Conservation (phyloP, 2,329 filamentous ascomycete species). For the Escovopsis weberi region DNA sequence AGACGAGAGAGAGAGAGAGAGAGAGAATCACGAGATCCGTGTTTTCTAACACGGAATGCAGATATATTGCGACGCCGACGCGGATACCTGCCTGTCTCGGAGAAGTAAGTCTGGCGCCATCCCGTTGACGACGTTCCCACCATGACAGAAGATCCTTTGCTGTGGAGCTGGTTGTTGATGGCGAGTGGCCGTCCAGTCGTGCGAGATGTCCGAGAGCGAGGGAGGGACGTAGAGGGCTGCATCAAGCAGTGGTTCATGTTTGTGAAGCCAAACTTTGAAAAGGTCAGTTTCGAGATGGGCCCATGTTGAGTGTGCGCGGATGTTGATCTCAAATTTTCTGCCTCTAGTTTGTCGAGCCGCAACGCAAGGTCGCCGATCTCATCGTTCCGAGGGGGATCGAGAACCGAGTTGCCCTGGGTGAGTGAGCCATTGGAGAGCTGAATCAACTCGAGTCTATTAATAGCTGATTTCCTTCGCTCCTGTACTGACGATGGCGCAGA, state of each 20-base stretch:
- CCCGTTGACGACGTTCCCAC: conserved; percentile 1
- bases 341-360: conserved; percentile 69
- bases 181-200: conserved; percentile 37
- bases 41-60: conserved; percentile 14
- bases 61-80: conserved; percentile 95
- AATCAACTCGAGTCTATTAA: background rate
- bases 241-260: conserved; percentile 97
- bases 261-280: conserved; percentile 94
- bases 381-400: conserved; percentile 92
- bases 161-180: conserved; percentile 2
- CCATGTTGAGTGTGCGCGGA: background rate
- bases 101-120: conserved; percentile 46
- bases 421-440: conserved; percentile 11
- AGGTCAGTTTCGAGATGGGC: conserved; percentile 22
- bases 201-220: conserved; percentile 79
- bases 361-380: conserved; percentile 81
- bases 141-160: background rate
- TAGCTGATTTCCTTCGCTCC: background rate
- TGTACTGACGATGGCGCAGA: conserved; percentile 26
- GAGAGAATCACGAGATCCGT: too few species aligned
- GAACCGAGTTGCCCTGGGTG: conserved; percentile 79
- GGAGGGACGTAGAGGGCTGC: conserved; percentile 82
- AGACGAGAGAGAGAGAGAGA: too few species aligned
- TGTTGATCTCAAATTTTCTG: background rate
- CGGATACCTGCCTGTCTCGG: conserved; percentile 81